Percentiles rank a stretch among this genome's conserved stretches.
Evolutionary conservation across 306 rosid species (phyloP).

Genomic region (Lathyrus tuberosus): DNA sequence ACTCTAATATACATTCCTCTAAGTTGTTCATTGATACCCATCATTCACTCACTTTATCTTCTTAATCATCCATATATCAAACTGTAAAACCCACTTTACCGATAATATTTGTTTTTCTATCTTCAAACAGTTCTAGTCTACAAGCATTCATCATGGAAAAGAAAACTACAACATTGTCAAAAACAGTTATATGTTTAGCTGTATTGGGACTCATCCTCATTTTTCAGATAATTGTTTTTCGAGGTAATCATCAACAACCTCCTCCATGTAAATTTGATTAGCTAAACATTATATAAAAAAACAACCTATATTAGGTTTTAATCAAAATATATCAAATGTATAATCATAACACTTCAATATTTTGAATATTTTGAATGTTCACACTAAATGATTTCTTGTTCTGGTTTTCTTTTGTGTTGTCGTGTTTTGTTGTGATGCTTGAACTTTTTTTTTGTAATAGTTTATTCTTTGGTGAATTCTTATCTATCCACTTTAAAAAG

Average conservation of each 20-base stretch:
- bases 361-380: too few species aligned
- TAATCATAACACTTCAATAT: too few species aligned
- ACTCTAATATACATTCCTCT: conserved; percentile 17
- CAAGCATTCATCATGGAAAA: background rate
- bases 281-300: too few species aligned
- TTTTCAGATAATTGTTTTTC: background rate
- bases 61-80: background rate
- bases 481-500: too few species aligned
- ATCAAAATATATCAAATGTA: too few species aligned
- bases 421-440: too few species aligned
- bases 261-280: too few species aligned
- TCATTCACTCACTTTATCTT: conserved; percentile 30
- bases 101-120: background rate
- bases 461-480: too few species aligned
- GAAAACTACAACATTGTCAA: background rate
- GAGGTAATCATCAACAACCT: background rate
- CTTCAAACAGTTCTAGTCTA: background rate
- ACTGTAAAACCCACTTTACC: background rate
- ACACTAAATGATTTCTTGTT: too few species aligned
- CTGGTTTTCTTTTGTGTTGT: background rate
- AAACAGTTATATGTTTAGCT: background rate
- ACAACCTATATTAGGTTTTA: too few species aligned
- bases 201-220: background rate
- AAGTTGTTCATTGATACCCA: too few species aligned
- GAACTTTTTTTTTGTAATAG: too few species aligned